phyloP scores from a whole-genome alignment of 2,329 filamentous ascomycete species.

The Aspergillus ibericus region DNA sequence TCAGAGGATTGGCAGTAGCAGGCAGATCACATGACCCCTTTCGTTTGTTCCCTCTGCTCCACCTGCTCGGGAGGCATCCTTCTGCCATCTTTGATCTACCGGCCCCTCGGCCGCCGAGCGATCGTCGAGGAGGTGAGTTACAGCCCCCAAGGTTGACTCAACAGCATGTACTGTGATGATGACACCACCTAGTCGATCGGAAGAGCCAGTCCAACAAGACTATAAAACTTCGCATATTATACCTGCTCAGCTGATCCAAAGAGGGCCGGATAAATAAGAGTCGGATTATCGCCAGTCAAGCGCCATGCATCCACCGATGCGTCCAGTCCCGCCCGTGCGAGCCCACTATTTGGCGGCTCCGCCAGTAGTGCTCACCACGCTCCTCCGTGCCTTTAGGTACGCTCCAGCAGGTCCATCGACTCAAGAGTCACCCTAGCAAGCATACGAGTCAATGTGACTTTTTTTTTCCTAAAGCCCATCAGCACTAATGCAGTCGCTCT shows the following conservation, averaged over 20 bases:
- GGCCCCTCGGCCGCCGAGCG: too few species aligned
- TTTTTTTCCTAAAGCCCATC: not conserved
- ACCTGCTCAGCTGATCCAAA: not conserved
- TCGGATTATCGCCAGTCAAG: not conserved
- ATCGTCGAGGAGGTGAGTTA: not conserved
- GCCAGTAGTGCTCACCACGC: not conserved
- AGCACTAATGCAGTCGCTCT: not conserved
- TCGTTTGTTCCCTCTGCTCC: not conserved
- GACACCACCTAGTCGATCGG: not conserved
- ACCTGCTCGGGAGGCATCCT: not conserved
- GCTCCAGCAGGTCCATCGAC: not conserved
- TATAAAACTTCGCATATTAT: not conserved
- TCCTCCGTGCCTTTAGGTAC: not conserved
- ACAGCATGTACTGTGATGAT: not conserved
- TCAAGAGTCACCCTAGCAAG: not conserved
- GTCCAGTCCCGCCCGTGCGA: not conserved
- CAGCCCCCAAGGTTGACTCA: not conserved
- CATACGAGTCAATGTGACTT: not conserved
- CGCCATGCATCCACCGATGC: not conserved
- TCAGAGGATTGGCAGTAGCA: too few species aligned
- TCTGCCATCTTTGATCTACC: not conserved
- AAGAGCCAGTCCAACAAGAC: not conserved
- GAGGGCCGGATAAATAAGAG: not conserved
- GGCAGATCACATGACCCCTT: not conserved
- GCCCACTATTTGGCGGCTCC: not conserved